Evolutionary conservation across 352 stramenopile genomes (phyloP).

Genomic region (Phytophthora pistaciae): DNA sequence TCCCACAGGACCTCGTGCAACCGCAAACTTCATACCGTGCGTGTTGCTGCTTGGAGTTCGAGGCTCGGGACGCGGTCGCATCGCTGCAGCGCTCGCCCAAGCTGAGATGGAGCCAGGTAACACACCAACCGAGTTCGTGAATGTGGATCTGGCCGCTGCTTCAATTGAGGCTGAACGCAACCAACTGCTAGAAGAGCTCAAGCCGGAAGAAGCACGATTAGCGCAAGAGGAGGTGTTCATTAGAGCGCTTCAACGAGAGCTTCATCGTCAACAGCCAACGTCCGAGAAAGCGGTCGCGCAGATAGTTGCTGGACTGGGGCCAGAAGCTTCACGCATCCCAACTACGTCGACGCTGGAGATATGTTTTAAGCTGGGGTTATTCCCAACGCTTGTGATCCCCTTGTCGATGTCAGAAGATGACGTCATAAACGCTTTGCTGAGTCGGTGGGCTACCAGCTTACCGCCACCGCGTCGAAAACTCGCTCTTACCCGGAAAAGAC

Average conservation of each 20-base stretch:
- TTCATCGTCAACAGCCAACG: constrained; percentile 12
- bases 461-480: constrained; percentile 37
- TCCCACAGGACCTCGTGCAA: constrained; percentile 32
- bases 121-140: constrained; percentile 15
- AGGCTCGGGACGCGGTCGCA: constrained; percentile 27
- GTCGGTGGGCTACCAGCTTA: constrained; percentile 38
- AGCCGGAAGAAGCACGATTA: constrained; percentile 29
- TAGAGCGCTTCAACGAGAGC: constrained; percentile 24
- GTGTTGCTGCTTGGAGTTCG: constrained; percentile 67
- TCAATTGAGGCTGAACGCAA: constrained; percentile 11
- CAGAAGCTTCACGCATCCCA: constrained; percentile 44
- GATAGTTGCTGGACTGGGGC: constrained; percentile 37
- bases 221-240: constrained; percentile 28
- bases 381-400: constrained; percentile 63
- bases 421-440: constrained; percentile 37
- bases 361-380: constrained; percentile 56
- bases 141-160: constrained; percentile 27
- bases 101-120: constrained; percentile 1
- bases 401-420: constrained; percentile 41
- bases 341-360: constrained; percentile 43
- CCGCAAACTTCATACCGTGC: constrained; percentile 42
- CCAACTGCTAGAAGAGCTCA: constrained; percentile 32
- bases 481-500: constrained; percentile 31
- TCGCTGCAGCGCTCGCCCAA: constrained; percentile 18
- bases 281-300: constrained; percentile 12